Evolutionary conservation across 2,329 filamentous ascomycete species (phyloP).

Genomic region (Diaporthe humulicola): DNA sequence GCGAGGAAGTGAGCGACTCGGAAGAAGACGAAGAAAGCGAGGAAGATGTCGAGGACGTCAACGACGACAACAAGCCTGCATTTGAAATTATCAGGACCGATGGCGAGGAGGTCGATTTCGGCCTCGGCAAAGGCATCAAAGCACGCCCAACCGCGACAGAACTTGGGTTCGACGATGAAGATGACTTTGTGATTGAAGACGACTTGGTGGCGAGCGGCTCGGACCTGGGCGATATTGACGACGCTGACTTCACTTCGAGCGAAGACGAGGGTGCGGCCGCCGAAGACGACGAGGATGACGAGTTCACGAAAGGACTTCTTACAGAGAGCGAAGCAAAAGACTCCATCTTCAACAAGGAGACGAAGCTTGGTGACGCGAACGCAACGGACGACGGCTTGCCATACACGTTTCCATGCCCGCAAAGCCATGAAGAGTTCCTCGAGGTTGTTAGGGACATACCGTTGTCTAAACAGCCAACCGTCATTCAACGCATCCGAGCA

Average conservation of each 20-base stretch:
- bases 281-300: slow-evolving; percentile 68
- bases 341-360: slow-evolving; percentile 63
- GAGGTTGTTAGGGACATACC: slow-evolving; percentile 74
- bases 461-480: slow-evolving; percentile 76
- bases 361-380: slow-evolving; percentile 59
- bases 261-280: slow-evolving; percentile 58
- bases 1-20: slow-evolving; percentile 78
- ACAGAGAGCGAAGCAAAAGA: slow-evolving; percentile 69
- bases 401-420: slow-evolving; percentile 89
- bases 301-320: slow-evolving; percentile 79
- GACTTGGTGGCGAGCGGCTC: slow-evolving; percentile 88
- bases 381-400: slow-evolving; percentile 71
- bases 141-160: slow-evolving; percentile 69
- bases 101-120: slow-evolving; percentile 69
- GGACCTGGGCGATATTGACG: slow-evolving; percentile 68
- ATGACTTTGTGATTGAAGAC: slow-evolving; percentile 92
- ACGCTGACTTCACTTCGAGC: slow-evolving; percentile 65
- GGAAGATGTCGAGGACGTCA: slow-evolving; percentile 54
- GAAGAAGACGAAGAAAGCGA: slow-evolving; percentile 63
- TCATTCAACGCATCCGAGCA: slow-evolving; percentile 90
- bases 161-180: slow-evolving; percentile 89
- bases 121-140: slow-evolving; percentile 71
- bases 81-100: slow-evolving; percentile 41
- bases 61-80: slow-evolving; percentile 51
- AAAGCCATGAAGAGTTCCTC: slow-evolving; percentile 81